Evolutionary conservation across 148 eudicot genomes (phyloP).

Genomic region (Rhododendron simsii): DNA sequence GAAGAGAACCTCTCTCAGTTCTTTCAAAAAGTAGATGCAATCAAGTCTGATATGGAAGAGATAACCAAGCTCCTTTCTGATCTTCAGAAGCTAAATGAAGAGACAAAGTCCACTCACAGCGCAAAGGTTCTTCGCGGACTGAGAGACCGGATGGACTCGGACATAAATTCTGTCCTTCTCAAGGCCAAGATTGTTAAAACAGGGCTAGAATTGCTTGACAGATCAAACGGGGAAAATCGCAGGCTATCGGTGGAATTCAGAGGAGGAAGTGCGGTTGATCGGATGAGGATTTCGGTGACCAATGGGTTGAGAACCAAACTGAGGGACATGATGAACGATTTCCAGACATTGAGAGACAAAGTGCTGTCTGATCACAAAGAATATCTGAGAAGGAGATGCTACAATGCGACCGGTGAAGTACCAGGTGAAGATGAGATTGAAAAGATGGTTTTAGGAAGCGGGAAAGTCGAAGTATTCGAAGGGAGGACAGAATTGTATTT

Average conservation of each 20-base stretch:
- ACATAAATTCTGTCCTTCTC: conserved; percentile 54
- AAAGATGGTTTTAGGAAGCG: conserved; percentile 42
- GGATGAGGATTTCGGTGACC: conserved; percentile 57
- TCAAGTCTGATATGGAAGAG: conserved; percentile 59
- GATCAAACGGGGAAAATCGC: conserved; percentile 37
- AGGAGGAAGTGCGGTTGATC: conserved; percentile 53
- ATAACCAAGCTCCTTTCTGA: conserved; percentile 56
- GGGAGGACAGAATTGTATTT: conserved; percentile 24
- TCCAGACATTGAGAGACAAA: conserved; percentile 51
- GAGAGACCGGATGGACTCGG: conserved; percentile 71
- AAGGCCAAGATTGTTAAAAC: conserved; percentile 53
- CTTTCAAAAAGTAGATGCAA: conserved; percentile 56
- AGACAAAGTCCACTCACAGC: conserved; percentile 63
- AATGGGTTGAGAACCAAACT: conserved; percentile 57
- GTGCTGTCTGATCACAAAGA: conserved; percentile 57
- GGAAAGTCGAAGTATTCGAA: conserved; percentile 31
- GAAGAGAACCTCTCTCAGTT: conserved; percentile 57
- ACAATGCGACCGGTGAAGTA: conserved; percentile 48
- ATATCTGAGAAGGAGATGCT: conserved; percentile 44
- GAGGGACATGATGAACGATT: conserved; percentile 55
- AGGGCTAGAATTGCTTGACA: conserved; percentile 53
- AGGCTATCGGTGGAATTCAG: conserved; percentile 24
- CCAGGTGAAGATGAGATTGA: conserved; percentile 58
- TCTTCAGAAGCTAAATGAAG: conserved; percentile 69
- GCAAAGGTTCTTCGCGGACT: conserved; percentile 61